These are phyloP conservation scores for Raphidocelis subcapitata DNA, from an alignment of 139 green algal species.

Conservation along the genomic window DNA sequence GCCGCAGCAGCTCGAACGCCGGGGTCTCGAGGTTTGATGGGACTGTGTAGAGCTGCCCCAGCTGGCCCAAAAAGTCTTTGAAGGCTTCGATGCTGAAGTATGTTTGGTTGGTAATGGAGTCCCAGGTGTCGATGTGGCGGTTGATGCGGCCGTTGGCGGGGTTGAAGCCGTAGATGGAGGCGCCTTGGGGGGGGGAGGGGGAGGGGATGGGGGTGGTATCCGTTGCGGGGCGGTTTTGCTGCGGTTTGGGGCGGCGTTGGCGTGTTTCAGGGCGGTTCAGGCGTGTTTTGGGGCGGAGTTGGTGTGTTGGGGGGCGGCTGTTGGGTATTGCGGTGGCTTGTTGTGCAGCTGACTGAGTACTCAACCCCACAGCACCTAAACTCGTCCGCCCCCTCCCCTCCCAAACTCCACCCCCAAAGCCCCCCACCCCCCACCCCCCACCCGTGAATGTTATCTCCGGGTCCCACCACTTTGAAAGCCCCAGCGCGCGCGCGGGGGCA, in stretches of 20 bases:
- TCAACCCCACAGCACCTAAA: no score
- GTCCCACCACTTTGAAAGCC: constrained; percentile 20
- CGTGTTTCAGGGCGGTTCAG: no score
- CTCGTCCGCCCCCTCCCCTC: no score
- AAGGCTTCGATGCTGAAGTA: constrained; percentile 50
- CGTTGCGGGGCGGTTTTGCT: no score
- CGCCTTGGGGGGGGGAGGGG: constrained; percentile 25
- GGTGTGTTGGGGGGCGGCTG: no score
- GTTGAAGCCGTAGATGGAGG: constrained; percentile 52
- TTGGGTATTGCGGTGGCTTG: no score
- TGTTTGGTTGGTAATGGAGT: constrained; percentile 47
- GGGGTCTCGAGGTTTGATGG: neutral
- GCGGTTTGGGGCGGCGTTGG: no score
- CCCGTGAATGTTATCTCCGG: constrained; percentile 53
- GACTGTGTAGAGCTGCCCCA: constrained; percentile 3
- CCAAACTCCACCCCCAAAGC: no score
- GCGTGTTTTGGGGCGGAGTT: neutral
- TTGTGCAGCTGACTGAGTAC: no score
- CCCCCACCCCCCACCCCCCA: no score
- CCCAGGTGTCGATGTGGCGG: constrained; percentile 56
- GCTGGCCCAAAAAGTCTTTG: constrained; percentile 36
- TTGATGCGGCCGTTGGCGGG: constrained; percentile 43
- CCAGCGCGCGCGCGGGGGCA: constrained; percentile 29
- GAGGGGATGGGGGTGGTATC: no score
- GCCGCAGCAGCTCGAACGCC: neutral